Conservation (phyloP, 805 yeast genomes). For the Metschnikowia noctiluminum region DNA sequence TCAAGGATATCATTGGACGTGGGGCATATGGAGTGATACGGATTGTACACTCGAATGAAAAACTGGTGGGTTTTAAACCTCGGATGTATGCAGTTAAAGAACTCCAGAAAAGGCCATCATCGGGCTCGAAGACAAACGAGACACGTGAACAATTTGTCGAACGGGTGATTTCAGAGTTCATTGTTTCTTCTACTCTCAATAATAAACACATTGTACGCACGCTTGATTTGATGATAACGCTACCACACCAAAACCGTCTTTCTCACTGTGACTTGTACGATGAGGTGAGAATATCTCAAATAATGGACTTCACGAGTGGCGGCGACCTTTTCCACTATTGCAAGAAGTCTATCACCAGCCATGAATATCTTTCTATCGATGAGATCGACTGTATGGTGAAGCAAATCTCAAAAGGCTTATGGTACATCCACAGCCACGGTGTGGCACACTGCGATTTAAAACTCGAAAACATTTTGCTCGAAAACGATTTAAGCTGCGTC, state of each 20-base stretch:
- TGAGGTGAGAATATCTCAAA: conserved; percentile 28
- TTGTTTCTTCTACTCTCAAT: conserved; percentile 73
- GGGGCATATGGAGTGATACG: conserved; percentile 50
- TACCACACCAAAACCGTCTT: conserved; percentile 10
- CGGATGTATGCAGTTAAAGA: conserved; percentile 34
- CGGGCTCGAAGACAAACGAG: conserved; percentile 20
- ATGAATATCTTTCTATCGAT: conserved; percentile 23
- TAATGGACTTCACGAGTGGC: conserved; percentile 38
- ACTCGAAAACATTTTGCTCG: conserved; percentile 76
- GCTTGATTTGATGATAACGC: conserved; percentile 62
- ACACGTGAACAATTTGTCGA: conserved; percentile 49
- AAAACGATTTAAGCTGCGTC: conserved; percentile 53
- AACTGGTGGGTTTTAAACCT: neutral
- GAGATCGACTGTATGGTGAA: conserved; percentile 91
- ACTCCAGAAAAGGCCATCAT: conserved; percentile 20
- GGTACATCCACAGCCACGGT: conserved; percentile 86
- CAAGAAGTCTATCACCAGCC: conserved; percentile 10
- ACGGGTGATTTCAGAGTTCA: conserved; percentile 85
- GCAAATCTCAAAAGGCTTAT: conserved; percentile 77
- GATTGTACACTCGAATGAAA: conserved; percentile 27
- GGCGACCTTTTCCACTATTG: conserved; percentile 36
- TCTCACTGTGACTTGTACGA: neutral
- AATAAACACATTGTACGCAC: conserved; percentile 76
- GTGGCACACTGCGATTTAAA: conserved; percentile 92
- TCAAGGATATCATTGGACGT: conserved; percentile 38